Percentiles rank a stretch among this genome's conserved stretches.
phyloP scores from a whole-genome alignment of 495 filamentous ascomycete species.

The Ramalina peruviana region DNA sequence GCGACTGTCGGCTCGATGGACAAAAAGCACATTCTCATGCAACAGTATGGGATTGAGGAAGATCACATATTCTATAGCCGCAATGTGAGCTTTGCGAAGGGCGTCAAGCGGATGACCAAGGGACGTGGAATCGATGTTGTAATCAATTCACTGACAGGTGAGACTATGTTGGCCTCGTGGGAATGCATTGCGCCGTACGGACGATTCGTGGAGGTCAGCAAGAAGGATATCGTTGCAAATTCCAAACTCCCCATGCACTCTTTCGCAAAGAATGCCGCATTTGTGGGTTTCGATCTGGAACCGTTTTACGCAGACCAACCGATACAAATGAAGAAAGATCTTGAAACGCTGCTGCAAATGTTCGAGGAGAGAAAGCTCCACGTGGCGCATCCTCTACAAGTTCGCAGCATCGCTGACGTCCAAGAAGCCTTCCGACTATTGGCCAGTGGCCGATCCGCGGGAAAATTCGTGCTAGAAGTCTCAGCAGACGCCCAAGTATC shows the following conservation, averaged over 20 bases:
- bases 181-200: conserved; percentile 33
- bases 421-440: conserved; percentile 37
- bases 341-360: conserved; percentile 21
- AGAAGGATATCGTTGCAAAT: conserved; percentile 31
- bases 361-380: background rate
- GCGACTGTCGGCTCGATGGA: conserved; percentile 12
- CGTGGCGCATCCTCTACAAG: background rate
- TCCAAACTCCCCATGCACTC: conserved; percentile 3
- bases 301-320: conserved; percentile 27
- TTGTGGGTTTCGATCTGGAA: conserved; percentile 34
- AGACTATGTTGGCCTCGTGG: conserved; percentile 8
- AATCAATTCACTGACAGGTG: conserved; percentile 9
- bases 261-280: conserved; percentile 10
- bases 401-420: conserved; percentile 17
- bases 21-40: conserved; percentile 4
- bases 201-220: conserved; percentile 24
- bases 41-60: conserved; percentile 6
- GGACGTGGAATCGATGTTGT: conserved; percentile 10
- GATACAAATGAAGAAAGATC: conserved; percentile 18
- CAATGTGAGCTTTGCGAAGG: background rate
- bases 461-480: conserved; percentile 8
- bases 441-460: conserved; percentile 3
- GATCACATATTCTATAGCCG: conserved; percentile 13
- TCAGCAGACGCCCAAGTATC: conserved; percentile 4
- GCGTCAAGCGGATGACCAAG: conserved; percentile 3